Evolutionary conservation across 2,329 filamentous ascomycete species (phyloP).

Genomic region (Huntiella decipiens): DNA sequence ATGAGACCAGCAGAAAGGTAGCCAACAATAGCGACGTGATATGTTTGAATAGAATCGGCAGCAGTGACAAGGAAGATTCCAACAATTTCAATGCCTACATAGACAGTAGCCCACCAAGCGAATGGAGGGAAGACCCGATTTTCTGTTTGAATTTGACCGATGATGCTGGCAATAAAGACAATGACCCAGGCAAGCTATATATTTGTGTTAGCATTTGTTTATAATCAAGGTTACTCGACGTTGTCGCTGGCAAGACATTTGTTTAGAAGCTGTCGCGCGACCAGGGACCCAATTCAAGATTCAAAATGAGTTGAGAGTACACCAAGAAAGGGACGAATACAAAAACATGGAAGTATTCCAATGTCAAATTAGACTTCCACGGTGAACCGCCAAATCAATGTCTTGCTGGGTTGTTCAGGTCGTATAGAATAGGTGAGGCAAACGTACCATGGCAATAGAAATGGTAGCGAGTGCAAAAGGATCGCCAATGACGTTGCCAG

Average conservation of each 20-base stretch:
- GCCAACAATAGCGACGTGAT: slow-evolving; percentile 79
- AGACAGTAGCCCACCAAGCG: slow-evolving; percentile 80
- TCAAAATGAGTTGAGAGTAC: too few species aligned
- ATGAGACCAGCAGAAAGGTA: slow-evolving; percentile 72
- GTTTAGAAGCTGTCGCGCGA: too few species aligned
- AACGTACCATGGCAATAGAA: slow-evolving; percentile 72
- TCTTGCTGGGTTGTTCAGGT: background rate
- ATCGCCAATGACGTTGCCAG: slow-evolving; percentile 86
- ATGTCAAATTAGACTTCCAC: too few species aligned
- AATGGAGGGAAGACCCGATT: slow-evolving; percentile 53
- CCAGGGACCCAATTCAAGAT: too few species aligned
- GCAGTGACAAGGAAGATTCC: slow-evolving; percentile 70
- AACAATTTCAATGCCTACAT: slow-evolving; percentile 64
- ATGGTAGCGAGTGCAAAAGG: slow-evolving; percentile 89
- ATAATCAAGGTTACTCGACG: background rate
- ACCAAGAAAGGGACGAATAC: background rate
- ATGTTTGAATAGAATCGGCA: slow-evolving; percentile 67
- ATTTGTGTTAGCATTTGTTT: slow-evolving; percentile 12
- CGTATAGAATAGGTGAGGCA: background rate
- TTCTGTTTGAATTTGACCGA: slow-evolving; percentile 17
- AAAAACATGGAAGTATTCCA: too few species aligned
- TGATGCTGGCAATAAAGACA: slow-evolving; percentile 65
- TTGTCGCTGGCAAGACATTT: too few species aligned
- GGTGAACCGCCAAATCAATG: too few species aligned
- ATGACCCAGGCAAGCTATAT: slow-evolving; percentile 83